These are phyloP conservation scores for Venturia asperata DNA, from an alignment of 2,329 filamentous ascomycete species.

Conservation along the genomic window DNA sequence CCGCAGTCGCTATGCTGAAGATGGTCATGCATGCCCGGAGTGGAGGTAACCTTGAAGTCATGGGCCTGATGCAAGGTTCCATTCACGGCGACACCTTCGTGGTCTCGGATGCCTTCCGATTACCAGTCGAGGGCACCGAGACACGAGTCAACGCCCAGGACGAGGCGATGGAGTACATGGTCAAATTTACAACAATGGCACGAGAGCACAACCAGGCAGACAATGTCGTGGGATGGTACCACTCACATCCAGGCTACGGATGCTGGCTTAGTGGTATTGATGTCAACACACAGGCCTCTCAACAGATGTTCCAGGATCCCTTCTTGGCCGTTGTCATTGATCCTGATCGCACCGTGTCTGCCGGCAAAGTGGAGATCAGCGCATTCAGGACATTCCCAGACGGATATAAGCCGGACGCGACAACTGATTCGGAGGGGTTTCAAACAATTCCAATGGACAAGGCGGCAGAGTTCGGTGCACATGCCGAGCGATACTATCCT, in stretches of 20 bases:
- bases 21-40: conserved; percentile 99
- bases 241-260: conserved; percentile 93
- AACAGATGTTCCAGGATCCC: conserved; percentile 81
- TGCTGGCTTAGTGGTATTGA: conserved; percentile 98
- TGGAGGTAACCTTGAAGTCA: conserved; percentile 84
- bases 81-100: conserved; percentile 79
- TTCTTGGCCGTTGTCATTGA: conserved; percentile 96
- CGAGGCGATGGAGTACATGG: conserved; percentile 95
- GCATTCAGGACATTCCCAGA: conserved; percentile 89
- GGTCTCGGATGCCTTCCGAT: conserved; percentile 85
- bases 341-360: conserved; percentile 87
- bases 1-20: conserved; percentile 87
- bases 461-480: conserved; percentile 90
- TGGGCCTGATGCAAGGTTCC: conserved; percentile 97
- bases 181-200: conserved; percentile 70
- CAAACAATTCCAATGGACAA: conserved; percentile 85
- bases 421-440: conserved; percentile 48
- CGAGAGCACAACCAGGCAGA: conserved; percentile 72
- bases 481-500: conserved; percentile 83
- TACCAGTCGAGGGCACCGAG: conserved; percentile 97
- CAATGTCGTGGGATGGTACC: conserved; percentile 97
- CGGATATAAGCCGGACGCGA: conserved; percentile 52
- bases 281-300: conserved; percentile 76
- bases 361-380: conserved; percentile 94
- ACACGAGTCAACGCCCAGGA: conserved; percentile 93